A percentile compares a stretch with the other conserved stretches of the same genome.
phyloP scores from a whole-genome alignment of 2,329 filamentous ascomycete species.

The Chaetomium globosum region DNA sequence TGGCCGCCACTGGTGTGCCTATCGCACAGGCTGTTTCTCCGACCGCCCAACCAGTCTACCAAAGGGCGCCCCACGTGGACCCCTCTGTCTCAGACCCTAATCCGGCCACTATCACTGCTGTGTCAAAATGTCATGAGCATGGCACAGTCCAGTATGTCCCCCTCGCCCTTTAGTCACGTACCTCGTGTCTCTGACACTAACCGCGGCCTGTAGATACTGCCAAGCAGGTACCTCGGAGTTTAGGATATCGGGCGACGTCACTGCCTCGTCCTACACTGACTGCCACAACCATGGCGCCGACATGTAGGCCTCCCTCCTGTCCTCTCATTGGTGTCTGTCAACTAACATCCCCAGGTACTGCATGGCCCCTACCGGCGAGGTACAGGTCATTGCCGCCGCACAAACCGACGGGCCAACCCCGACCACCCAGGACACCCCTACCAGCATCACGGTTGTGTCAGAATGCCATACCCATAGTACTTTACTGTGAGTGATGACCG shows the following conservation, averaged over 20 bases:
- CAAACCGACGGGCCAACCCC: slow-evolving; percentile 27
- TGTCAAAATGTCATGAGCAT: slow-evolving; percentile 54
- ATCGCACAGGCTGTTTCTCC: slow-evolving; percentile 18
- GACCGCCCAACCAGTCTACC: neutral
- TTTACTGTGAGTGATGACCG: slow-evolving; percentile 43
- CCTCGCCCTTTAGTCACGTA: too few relatives aligned
- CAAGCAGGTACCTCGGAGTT: slow-evolving; percentile 39
- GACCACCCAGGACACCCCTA: slow-evolving; percentile 16
- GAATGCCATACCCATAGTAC: slow-evolving; percentile 52
- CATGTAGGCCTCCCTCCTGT: slow-evolving; percentile 45
- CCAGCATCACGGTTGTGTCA: slow-evolving; percentile 51
- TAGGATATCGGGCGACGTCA: slow-evolving; percentile 40
- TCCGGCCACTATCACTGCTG: slow-evolving; percentile 11
- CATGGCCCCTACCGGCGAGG: slow-evolving; percentile 47
- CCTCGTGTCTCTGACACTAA: neutral
- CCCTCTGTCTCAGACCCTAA: slow-evolving; percentile 51
- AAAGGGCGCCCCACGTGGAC: slow-evolving; percentile 29
- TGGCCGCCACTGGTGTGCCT: slow-evolving; percentile 18
- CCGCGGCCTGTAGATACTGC: slow-evolving; percentile 33
- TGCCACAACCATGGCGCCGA: slow-evolving; percentile 57
- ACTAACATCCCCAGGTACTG: slow-evolving; percentile 45
- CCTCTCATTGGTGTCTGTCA: neutral
- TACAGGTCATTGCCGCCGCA: slow-evolving; percentile 42
- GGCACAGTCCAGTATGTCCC: slow-evolving; percentile 45
- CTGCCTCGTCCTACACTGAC: slow-evolving; percentile 43